Percentiles rank a stretch among this genome's conserved stretches.
Evolutionary conservation across 805 yeast genomes (phyloP).

Genomic region (Candida methanosorbosa): DNA sequence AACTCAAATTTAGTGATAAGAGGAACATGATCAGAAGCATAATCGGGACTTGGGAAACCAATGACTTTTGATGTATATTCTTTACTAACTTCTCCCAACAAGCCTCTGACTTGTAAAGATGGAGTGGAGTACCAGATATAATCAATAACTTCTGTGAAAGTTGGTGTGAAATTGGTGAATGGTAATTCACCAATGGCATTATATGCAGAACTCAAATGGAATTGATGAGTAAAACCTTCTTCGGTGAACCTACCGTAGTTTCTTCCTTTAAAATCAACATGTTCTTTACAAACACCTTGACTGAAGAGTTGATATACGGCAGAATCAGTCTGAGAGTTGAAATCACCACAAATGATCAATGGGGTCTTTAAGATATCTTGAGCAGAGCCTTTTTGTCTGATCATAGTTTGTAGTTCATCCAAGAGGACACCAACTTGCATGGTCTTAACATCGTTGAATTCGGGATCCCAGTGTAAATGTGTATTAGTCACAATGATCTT

Average conservation of each 20-base stretch:
- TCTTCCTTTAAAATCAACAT: slow-evolving; percentile 74
- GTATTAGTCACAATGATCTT: slow-evolving; percentile 74
- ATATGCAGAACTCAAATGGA: slow-evolving; percentile 80
- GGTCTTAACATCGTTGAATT: slow-evolving; percentile 89
- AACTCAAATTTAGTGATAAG: slow-evolving; percentile 71
- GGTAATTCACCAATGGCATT: slow-evolving; percentile 81
- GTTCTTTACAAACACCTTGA: slow-evolving; percentile 71
- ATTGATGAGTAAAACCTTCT: slow-evolving; percentile 76
- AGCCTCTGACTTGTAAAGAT: slow-evolving; percentile 72
- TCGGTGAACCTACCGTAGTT: slow-evolving; percentile 89
- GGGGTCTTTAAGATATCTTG: slow-evolving; percentile 41
- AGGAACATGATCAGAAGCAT: slow-evolving; percentile 95
- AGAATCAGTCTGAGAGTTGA: slow-evolving; percentile 77
- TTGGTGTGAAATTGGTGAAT: slow-evolving; percentile 90
- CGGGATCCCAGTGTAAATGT: slow-evolving; percentile 98
- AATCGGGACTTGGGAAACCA: slow-evolving; percentile 91
- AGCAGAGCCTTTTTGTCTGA: slow-evolving; percentile 32
- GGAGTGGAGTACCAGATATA: slow-evolving; percentile 91
- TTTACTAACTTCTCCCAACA: slow-evolving; percentile 76
- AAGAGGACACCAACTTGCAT: slow-evolving; percentile 88
- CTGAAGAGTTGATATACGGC: slow-evolving; percentile 91
- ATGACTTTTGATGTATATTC: slow-evolving; percentile 69
- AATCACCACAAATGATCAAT: slow-evolving; percentile 89
- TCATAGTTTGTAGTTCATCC: slow-evolving; percentile 71
- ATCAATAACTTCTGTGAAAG: slow-evolving; percentile 88